phyloP scores from a whole-genome alignment of 371 early-diverging fungal species.

The Apophysomyces ossiformis region DNA sequence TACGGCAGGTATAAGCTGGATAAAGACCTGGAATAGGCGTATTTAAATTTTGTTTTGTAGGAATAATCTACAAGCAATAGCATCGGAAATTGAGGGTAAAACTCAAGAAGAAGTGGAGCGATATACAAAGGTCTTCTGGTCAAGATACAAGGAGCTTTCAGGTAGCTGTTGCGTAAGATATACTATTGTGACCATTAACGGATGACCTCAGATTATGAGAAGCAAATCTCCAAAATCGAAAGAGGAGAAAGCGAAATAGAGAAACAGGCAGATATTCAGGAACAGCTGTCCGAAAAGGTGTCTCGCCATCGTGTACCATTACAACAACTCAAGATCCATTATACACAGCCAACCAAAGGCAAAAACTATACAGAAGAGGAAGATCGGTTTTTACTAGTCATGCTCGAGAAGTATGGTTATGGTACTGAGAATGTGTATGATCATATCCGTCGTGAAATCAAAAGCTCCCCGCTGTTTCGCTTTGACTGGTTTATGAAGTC shows the following conservation, averaged over 20 bases:
- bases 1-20: conserved; percentile 72
- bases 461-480: conserved; percentile 82
- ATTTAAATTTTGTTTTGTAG: conserved; percentile 28
- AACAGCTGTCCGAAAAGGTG: conserved; percentile 75
- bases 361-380: conserved; percentile 96
- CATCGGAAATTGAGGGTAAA: conserved; percentile 89
- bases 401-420: conserved; percentile 88
- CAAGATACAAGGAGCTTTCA: conserved; percentile 79
- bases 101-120: conserved; percentile 81
- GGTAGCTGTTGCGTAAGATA: conserved; percentile 35
- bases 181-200: not conserved
- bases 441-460: conserved; percentile 85
- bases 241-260: conserved; percentile 85
- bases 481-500: conserved; percentile 98
- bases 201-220: conserved; percentile 71
- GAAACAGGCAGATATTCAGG: conserved; percentile 82
- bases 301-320: conserved; percentile 77
- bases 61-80: conserved; percentile 74
- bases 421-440: conserved; percentile 93
- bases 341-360: conserved; percentile 80
- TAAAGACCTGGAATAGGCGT: not conserved
- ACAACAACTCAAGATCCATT: conserved; percentile 85
- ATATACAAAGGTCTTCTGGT: conserved; percentile 90
- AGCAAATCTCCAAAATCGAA: conserved; percentile 85
- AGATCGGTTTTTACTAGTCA: conserved; percentile 93